Percentiles rank a stretch among this genome's conserved stretches.
phyloP scores from a whole-genome alignment of 1,284 basidiomycete genomes.

The Rhizoctonia solani region DNA sequence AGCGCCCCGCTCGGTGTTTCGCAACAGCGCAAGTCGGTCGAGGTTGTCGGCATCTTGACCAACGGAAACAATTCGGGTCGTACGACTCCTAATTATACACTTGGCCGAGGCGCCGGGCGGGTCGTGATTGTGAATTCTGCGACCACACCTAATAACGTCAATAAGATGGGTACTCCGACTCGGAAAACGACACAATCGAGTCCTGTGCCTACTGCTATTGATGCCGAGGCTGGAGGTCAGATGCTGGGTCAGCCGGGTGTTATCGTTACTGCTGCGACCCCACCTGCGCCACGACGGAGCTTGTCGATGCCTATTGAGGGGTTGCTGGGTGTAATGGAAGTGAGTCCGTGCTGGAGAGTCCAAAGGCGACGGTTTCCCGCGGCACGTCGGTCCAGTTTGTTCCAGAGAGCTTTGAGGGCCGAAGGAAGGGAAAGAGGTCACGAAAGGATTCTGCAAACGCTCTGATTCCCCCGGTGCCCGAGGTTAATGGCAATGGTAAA shows the following conservation, averaged over 20 bases:
- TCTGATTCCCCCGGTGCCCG: not conserved
- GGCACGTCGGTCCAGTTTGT: conserved; percentile 30
- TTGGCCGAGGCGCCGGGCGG: not conserved
- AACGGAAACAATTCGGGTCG: conserved; percentile 9
- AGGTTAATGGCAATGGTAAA: not conserved
- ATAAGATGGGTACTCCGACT: not conserved
- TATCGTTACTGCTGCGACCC: conserved; percentile 27
- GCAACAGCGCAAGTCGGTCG: too few species aligned
- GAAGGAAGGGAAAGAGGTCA: not conserved
- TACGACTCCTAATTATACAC: too few species aligned
- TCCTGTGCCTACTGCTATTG: not conserved
- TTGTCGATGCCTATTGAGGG: conserved; percentile 28
- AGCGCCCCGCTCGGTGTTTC: conserved; percentile 12
- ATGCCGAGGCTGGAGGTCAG: not conserved
- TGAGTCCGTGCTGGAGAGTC: conserved; percentile 1
- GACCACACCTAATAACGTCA: conserved; percentile 1
- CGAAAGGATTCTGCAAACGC: not conserved
- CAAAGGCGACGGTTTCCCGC: conserved; percentile 3
- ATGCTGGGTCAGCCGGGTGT: conserved; percentile 11
- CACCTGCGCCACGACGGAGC: conserved; percentile 23
- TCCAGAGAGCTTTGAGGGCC: conserved; percentile 15
- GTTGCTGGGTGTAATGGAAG: not conserved
- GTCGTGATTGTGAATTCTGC: conserved; percentile 29
- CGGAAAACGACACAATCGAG: conserved; percentile 2
- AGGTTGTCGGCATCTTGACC: conserved; percentile 19